phyloP scores from a whole-genome alignment of 2,329 filamentous ascomycete species.

The Pestalotiopsis sp. region DNA sequence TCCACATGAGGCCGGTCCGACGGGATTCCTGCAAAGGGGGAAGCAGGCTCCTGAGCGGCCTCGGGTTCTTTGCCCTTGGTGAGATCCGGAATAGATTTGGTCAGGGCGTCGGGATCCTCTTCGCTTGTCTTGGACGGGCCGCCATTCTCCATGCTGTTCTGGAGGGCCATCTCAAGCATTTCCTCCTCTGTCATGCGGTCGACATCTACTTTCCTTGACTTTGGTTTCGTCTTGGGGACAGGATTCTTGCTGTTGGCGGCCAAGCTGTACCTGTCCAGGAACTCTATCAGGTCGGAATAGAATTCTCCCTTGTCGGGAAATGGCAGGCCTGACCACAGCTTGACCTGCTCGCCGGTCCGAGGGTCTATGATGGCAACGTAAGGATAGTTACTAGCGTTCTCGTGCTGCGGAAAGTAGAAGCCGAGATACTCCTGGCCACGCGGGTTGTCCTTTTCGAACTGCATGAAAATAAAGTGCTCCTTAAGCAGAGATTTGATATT shows the following conservation, averaged over 20 bases:
- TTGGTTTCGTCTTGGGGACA: constrained; percentile 76
- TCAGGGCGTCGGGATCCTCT: constrained; percentile 86
- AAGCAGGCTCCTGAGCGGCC: constrained; percentile 18
- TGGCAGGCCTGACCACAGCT: constrained; percentile 87
- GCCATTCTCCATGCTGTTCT: constrained; percentile 75
- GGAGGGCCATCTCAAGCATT: constrained; percentile 91
- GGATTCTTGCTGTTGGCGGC: constrained; percentile 90
- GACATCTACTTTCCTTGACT: constrained; percentile 73
- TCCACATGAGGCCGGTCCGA: constrained; percentile 75
- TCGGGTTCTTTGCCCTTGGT: constrained; percentile 57
- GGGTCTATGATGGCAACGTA: constrained; percentile 97
- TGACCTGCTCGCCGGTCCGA: constrained; percentile 94
- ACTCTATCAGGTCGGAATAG: constrained; percentile 88
- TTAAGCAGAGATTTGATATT: constrained; percentile 78
- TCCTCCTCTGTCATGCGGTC: constrained; percentile 95
- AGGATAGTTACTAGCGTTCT: constrained; percentile 88
- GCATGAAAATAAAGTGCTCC: constrained; percentile 95
- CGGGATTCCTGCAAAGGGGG: constrained; percentile 72
- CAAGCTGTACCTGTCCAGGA: constrained; percentile 94
- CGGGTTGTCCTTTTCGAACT: constrained; percentile 86
- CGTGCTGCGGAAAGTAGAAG: constrained; percentile 83
- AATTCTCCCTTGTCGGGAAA: constrained; percentile 80
- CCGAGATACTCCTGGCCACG: constrained; percentile 80
- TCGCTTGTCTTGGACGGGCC: constrained; percentile 54
- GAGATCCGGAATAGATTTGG: constrained; percentile 61